These are phyloP conservation scores for Wickerhamiella hasegawae DNA, from an alignment of 805 yeast species.

Conservation along the genomic window DNA sequence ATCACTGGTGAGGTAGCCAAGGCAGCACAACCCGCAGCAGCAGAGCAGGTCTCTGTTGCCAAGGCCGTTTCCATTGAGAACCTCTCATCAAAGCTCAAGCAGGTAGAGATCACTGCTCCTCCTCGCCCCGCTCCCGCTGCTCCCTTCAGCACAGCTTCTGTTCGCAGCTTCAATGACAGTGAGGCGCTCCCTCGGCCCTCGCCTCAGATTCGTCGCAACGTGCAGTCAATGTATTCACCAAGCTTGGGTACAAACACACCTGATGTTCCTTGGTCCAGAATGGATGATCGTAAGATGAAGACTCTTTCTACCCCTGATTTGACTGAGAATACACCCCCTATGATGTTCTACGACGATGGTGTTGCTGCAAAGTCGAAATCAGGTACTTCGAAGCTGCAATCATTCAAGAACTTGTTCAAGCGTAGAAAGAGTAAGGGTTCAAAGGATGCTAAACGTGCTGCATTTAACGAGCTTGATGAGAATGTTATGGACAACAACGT, in stretches of 20 bases:
- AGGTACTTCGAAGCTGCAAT: not conserved
- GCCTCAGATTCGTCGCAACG: conserved; percentile 1
- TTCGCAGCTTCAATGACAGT: not conserved
- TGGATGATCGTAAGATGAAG: not conserved
- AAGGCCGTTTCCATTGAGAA: too few species aligned
- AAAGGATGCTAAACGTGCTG: too few species aligned
- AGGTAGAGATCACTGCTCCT: too few species aligned
- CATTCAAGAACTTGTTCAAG: not conserved
- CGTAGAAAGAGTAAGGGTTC: not conserved
- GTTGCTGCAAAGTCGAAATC: not conserved
- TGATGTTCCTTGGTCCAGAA: not conserved
- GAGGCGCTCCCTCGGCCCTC: too few species aligned
- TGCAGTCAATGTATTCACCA: conserved; percentile 4
- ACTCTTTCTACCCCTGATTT: not conserved
- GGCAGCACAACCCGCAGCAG: too few species aligned
- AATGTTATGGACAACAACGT: too few species aligned
- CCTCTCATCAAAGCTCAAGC: too few species aligned
- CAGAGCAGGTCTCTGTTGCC: too few species aligned
- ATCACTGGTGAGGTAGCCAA: too few species aligned
- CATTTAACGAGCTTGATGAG: too few species aligned
- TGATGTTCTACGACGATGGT: not conserved
- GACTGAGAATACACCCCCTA: not conserved
- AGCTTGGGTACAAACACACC: too few species aligned
- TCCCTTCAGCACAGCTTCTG: not conserved
- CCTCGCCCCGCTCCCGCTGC: not conserved